Percentiles rank a stretch among this genome's conserved stretches.
phyloP scores from a whole-genome alignment of 2,329 filamentous ascomycete genomes.

The Botryosphaeria dothidea region DNA sequence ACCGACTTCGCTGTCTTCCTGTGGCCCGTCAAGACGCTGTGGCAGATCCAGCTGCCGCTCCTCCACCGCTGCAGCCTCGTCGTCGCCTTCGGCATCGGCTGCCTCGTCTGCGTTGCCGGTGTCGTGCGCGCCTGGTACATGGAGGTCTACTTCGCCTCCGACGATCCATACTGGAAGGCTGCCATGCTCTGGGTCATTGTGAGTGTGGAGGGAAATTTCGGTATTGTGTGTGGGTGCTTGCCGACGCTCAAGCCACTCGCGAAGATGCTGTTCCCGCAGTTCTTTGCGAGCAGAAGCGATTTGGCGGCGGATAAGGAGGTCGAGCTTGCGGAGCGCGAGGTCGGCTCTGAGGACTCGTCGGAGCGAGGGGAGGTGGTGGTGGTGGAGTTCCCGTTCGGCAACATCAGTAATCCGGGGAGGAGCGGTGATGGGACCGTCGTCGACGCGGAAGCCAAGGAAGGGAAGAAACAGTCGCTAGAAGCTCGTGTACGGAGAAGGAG shows the following conservation, averaged over 20 bases:
- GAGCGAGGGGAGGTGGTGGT: neutral
- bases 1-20: slow-evolving; percentile 37
- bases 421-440: neutral
- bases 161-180: slow-evolving; percentile 29
- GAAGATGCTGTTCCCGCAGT: slow-evolving; percentile 27
- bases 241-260: slow-evolving; percentile 36
- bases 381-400: slow-evolving; percentile 1
- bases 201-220: slow-evolving; percentile 32
- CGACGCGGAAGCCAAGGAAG: neutral
- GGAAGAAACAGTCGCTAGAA: no score
- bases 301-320: neutral
- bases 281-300: slow-evolving; percentile 25
- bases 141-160: slow-evolving; percentile 28
- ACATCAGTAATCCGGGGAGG: slow-evolving; percentile 1
- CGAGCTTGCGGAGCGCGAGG: neutral
- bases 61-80: slow-evolving; percentile 32
- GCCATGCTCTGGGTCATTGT: slow-evolving; percentile 30
- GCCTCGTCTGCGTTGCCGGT: slow-evolving; percentile 34
- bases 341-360: neutral
- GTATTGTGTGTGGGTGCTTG: slow-evolving; percentile 36
- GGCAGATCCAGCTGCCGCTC: slow-evolving; percentile 29
- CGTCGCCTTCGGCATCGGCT: slow-evolving; percentile 32
- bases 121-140: slow-evolving; percentile 32
- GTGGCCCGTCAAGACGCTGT: slow-evolving; percentile 33
- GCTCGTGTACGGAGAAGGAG: no score